These are phyloP conservation scores for Globisporangium nunn DNA, from an alignment of 352 stramenopile species.

Conservation along the genomic window DNA sequence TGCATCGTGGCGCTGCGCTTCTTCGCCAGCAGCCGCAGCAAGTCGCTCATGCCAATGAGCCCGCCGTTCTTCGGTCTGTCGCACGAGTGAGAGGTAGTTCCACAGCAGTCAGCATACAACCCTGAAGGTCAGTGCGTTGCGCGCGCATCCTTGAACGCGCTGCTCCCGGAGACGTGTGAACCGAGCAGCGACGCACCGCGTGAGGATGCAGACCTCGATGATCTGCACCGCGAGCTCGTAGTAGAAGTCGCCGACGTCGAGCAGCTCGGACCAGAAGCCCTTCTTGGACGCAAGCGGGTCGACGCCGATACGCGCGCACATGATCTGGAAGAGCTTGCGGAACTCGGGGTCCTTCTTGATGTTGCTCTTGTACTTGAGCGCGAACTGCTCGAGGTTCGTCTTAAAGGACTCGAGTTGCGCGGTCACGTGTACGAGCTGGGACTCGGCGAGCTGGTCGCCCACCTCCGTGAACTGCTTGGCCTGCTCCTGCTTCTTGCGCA, in stretches of 20 bases:
- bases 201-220: conserved; percentile 96
- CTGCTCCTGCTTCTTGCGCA: conserved; percentile 87
- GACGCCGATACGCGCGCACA: conserved; percentile 95
- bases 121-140: not conserved
- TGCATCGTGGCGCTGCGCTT: conserved; percentile 56
- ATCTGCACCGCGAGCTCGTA: conserved; percentile 99
- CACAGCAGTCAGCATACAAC: not conserved
- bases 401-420: conserved; percentile 88
- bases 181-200: conserved; percentile 27
- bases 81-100: not conserved
- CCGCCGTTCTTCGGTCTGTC: conserved; percentile 75
- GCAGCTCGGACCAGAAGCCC: conserved; percentile 95
- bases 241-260: conserved; percentile 99
- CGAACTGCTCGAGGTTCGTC: conserved; percentile 90
- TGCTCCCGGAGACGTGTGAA: too few species aligned
- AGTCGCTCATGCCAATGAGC: conserved; percentile 73
- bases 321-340: conserved; percentile 91
- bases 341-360: conserved; percentile 95
- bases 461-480: conserved; percentile 81
- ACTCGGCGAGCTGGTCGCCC: conserved; percentile 76
- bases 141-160: not conserved
- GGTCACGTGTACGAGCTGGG: conserved; percentile 73
- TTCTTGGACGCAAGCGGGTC: conserved; percentile 97
- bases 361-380: conserved; percentile 91
- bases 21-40: conserved; percentile 65